Conservation (phyloP, 768 basidiomycete genomes). For the Termitomyces heimii region DNA sequence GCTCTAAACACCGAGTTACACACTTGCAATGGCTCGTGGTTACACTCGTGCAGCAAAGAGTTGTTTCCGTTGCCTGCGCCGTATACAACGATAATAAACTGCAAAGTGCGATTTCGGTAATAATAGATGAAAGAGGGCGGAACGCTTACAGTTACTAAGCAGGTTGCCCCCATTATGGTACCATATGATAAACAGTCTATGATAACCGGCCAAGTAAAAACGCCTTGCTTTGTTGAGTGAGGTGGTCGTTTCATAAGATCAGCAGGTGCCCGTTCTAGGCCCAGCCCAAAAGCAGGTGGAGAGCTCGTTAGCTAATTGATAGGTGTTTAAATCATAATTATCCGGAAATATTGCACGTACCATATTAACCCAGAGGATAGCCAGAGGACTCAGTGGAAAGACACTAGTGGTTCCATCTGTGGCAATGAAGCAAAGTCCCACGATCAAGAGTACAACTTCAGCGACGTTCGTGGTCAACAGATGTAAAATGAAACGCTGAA, state of each 20-base stretch:
- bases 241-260: constrained; percentile 48
- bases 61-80: constrained; percentile 22
- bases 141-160: constrained; percentile 24
- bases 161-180: constrained; percentile 29
- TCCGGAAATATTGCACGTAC: constrained; percentile 17
- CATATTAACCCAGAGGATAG: constrained; percentile 49
- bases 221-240: constrained; percentile 28
- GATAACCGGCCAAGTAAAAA: constrained; percentile 33
- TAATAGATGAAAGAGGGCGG: neutral
- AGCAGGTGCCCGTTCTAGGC: constrained; percentile 39
- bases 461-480: constrained; percentile 48
- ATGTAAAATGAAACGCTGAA: constrained; percentile 50
- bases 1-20: constrained; percentile 28
- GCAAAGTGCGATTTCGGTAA: neutral
- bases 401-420: constrained; percentile 33
- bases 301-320: constrained; percentile 31
- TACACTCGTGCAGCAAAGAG: constrained; percentile 25
- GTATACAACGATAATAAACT: constrained; percentile 34
- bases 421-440: constrained; percentile 55
- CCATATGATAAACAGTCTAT: constrained; percentile 32
- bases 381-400: constrained; percentile 52
- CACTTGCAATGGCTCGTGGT: constrained; percentile 18
- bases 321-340: neutral
- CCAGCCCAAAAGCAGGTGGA: constrained; percentile 51
- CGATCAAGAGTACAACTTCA: constrained; percentile 46